Evolutionary conservation across 352 stramenopile genomes (phyloP), one percentile per base, ranked within the genome.

Genomic region (Phytophthora crassamura): DNA sequence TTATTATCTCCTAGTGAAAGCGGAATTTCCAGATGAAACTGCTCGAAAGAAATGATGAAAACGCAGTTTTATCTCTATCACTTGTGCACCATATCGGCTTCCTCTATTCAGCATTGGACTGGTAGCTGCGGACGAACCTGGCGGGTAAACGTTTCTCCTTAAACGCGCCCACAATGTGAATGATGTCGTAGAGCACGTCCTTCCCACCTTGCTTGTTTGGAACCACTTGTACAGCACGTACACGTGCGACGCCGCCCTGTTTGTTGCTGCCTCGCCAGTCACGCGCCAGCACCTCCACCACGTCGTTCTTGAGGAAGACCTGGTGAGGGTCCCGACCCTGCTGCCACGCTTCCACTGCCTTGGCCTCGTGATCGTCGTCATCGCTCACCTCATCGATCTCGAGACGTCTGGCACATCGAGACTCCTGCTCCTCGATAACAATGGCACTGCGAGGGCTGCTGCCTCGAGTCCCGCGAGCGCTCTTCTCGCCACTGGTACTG

Each of bases 221-320:
- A 46, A 64, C 60, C 18, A 74, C 58, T 51, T 85, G 64, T 30
- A 88, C 84, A 6, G 66, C 67, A n/a, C 72, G 75, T 18, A 93
- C 64, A 2, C 82, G 73, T 40, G 72, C 85, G 20, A 93, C 85
- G 22, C 85, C 85, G 5, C 85, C 85, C 15, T 77, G 81, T 52
- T 93, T 93, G 59, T 93, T 93, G 32, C 71, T 78, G 5, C 82
- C 82, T 32, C 69, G 58, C 72, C 84, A 85, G 5, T 88, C 75
- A 16, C 84, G 84, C 9, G 69, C 47, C 6, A 82, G 53, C 10
- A 93, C 82, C 18, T 81, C 59, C 12, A 93, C 82, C 5, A 78
- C 71, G 45, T 89, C 77, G 5, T 82, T 77, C 36, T 86, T 76
- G 28, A 61, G 52, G 40, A 90, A 91, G 18, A 88, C 48, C 14